Base-by-base conservation (phyloP, 371 early-diverging fungal species). In the Mucor ambiguus region DNA sequence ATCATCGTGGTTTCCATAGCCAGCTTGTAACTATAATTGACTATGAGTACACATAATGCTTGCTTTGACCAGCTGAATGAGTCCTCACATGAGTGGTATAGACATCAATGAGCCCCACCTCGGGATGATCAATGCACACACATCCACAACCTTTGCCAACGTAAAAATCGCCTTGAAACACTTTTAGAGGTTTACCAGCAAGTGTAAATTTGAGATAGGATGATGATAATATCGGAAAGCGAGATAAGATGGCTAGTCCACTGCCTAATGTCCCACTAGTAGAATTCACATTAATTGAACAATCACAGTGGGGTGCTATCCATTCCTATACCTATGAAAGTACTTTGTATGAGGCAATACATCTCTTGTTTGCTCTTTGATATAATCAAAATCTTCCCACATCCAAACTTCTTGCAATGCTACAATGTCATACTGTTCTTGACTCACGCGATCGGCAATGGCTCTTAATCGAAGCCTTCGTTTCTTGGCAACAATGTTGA, bases 391-490 rank as follows among this genome's bases (percentile, higher is more conserved):
- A 67, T 89, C 88, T n/a, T 77, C 68, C 43, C 64, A 69, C 60
- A 85, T 69, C 89, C 89, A 89, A 0, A 87, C 76, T 61, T 89
- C 89, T 63, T 89, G 89, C 18, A 89, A 72, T 0, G 88, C 85
- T 2, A 89, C 85, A 66, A 89, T 81, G 41, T 88, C 87, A 60
- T 84, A 80, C 3, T 72, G 55, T 11, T 74, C 38, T 16, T 63
- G 49, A 24, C 76, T 64, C n/a, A 89, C 63, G 26, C 73, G 64
- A 20, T 80, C 74, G 30, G 83, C 89, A 70, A 89, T 89, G 3
- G 87, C 85, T 24, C 60, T 44, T 29, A 89, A 64, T 1, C 89
- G 81, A 24, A 76, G 71, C 38, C 70, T 60, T 3, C 85, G 78
- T 54, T 86, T 48, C 46, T 82, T 81, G 10, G 87, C 77, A 26